A percentile compares a stretch with the other conserved stretches of the same genome.
phyloP scores from a whole-genome alignment of 2,329 filamentous ascomycete genomes.

The Aspergillus thermomutatus region DNA sequence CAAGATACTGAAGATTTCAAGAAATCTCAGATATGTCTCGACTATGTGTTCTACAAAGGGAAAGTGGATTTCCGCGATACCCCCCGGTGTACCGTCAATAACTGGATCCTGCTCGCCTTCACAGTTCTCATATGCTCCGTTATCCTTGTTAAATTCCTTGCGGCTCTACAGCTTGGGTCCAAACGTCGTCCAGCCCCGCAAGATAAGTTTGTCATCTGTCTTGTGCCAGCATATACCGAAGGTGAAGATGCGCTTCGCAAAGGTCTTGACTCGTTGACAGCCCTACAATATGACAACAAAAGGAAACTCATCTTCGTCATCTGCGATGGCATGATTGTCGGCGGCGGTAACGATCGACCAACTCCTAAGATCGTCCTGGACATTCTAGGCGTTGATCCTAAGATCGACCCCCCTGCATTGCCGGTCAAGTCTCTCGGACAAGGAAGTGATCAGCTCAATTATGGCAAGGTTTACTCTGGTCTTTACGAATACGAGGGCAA shows the following conservation, averaged over 20 bases:
- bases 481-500: conserved; percentile 97
- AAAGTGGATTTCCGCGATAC: conserved; percentile 78
- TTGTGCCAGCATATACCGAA: conserved; percentile 96
- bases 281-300: conserved; percentile 96
- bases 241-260: conserved; percentile 93
- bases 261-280: conserved; percentile 89
- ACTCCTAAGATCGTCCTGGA: conserved; percentile 97
- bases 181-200: conserved; percentile 86
- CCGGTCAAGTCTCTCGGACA: conserved; percentile 91
- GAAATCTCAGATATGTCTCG: conserved; percentile 75
- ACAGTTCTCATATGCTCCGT: conserved; percentile 78
- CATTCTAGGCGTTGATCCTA: conserved; percentile 94
- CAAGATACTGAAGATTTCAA: conserved; percentile 49
- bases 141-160: conserved; percentile 83
- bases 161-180: conserved; percentile 88
- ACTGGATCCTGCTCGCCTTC: conserved; percentile 84
- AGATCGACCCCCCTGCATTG: conserved; percentile 88
- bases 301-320: conserved; percentile 94
- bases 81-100: conserved; percentile 78
- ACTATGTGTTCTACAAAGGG: conserved; percentile 79
- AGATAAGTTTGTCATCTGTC: conserved; percentile 98
- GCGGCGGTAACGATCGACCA: conserved; percentile 90
- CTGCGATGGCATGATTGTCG: conserved; percentile 95
- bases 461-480: conserved; percentile 97
- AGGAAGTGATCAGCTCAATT: conserved; percentile 91